Evolutionary conservation across 176 grass and related monocot species (phyloP).

Genomic region (Saccharum officinarum): DNA sequence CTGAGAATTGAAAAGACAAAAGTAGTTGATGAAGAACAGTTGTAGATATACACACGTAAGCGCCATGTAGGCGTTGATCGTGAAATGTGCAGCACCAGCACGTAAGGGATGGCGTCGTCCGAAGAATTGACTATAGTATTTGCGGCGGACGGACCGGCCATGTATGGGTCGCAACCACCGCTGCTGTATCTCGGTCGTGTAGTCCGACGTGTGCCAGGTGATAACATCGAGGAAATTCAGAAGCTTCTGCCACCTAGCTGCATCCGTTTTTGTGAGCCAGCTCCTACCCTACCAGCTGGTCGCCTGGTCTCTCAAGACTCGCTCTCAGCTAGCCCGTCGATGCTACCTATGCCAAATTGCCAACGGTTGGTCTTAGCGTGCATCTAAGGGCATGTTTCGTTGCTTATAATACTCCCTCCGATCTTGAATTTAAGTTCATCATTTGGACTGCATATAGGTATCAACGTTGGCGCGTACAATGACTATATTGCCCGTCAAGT

Average conservation of each 20-base stretch:
- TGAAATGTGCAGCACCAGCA: background rate
- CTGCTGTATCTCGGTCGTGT: background rate
- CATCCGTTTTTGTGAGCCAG: background rate
- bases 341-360: background rate
- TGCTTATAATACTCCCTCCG: no score
- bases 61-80: background rate
- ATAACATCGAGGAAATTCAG: constrained; percentile 8
- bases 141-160: background rate
- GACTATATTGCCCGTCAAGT: no score
- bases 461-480: no score
- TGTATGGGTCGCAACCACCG: background rate
- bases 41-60: background rate
- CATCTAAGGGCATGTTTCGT: background rate
- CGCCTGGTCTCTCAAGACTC: background rate
- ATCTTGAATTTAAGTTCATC: background rate
- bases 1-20: background rate
- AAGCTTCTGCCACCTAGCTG: background rate
- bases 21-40: background rate
- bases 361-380: background rate
- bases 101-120: background rate
- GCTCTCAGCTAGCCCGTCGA: background rate
- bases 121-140: constrained; percentile 6
- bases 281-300: background rate
- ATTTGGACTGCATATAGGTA: no score
- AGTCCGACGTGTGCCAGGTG: constrained; percentile 11